Evolutionary conservation across 192 early-diverging fungal species (phyloP).

Genomic region (Ambispora gerdemannii): DNA sequence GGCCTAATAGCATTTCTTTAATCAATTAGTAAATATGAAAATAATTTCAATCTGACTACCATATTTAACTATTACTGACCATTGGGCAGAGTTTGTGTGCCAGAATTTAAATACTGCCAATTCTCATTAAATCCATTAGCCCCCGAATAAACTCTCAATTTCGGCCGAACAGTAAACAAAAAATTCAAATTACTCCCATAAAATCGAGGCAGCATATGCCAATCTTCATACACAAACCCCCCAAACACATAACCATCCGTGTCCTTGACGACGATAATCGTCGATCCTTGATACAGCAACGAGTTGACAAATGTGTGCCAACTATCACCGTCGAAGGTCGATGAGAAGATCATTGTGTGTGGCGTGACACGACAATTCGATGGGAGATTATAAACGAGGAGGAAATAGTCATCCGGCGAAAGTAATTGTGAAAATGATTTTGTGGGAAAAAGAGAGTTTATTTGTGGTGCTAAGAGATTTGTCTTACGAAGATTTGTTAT

Average conservation of each 20-base stretch:
- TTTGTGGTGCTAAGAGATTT: slow-evolving; percentile 6
- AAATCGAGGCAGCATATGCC: slow-evolving; percentile 57
- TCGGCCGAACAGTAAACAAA: slow-evolving; percentile 47
- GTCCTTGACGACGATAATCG: slow-evolving; percentile 47
- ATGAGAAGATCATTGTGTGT: slow-evolving; percentile 45
- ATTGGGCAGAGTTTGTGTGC: slow-evolving; percentile 70
- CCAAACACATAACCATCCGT: slow-evolving; percentile 64
- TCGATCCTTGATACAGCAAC: slow-evolving; percentile 47
- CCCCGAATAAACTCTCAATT: slow-evolving; percentile 31
- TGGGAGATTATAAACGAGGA: slow-evolving; percentile 7
- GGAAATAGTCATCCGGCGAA: slow-evolving; percentile 23
- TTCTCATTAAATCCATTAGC: slow-evolving; percentile 57
- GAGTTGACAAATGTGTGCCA: slow-evolving; percentile 49
- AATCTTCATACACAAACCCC: slow-evolving; percentile 59
- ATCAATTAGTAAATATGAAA: no score
- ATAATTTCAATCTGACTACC: not conserved
- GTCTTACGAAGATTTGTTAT: not conserved
- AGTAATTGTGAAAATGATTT: slow-evolving; percentile 7
- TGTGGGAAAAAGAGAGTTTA: not conserved
- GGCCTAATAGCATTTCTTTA: no score
- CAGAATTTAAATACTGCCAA: slow-evolving; percentile 74
- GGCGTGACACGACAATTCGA: slow-evolving; percentile 29
- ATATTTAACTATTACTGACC: slow-evolving; percentile 43
- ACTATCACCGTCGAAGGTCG: slow-evolving; percentile 44
- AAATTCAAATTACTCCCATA: slow-evolving; percentile 59